Percentiles rank a stretch among this genome's conserved stretches.
These are phyloP conservation scores for Solanum peruvianum DNA, from an alignment of 257 asterid species.

Conservation along the genomic window DNA sequence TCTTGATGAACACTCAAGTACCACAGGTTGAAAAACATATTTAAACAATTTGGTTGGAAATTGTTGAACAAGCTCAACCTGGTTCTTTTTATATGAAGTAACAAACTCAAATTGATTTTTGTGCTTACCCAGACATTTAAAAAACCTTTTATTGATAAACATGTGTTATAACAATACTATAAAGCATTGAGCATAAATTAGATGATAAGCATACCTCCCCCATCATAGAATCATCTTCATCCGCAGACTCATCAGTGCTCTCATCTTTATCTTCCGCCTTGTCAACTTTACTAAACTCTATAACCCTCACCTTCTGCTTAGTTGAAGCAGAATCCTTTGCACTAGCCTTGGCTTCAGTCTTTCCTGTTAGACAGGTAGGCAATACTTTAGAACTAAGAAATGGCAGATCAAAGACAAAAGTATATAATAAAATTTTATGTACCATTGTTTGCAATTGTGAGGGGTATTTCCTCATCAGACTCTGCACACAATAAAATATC, in stretches of 20 bases:
- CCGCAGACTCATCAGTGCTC: background rate
- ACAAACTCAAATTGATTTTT: no score
- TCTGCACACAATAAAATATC: background rate
- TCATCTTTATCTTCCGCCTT: background rate
- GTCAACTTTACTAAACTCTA: background rate
- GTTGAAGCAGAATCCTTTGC: background rate
- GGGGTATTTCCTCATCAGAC: background rate
- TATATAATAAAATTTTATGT: background rate
- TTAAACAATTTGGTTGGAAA: background rate
- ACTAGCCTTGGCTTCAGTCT: background rate
- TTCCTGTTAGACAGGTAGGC: background rate
- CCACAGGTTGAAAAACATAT: background rate
- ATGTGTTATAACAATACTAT: background rate
- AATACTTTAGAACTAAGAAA: background rate
- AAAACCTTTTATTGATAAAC: background rate
- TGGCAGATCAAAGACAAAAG: background rate
- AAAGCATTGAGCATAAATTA: background rate
- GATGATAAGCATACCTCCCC: background rate
- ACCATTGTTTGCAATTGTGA: background rate
- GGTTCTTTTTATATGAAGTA: no score
- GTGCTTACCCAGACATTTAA: background rate
- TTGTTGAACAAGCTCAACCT: background rate
- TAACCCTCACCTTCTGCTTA: slow-evolving; percentile 1
- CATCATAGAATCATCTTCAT: background rate
- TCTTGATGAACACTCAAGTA: background rate